Evolutionary conservation across 169 alveolate genomes (phyloP).

Genomic region (Cryptosporidium parvum): DNA sequence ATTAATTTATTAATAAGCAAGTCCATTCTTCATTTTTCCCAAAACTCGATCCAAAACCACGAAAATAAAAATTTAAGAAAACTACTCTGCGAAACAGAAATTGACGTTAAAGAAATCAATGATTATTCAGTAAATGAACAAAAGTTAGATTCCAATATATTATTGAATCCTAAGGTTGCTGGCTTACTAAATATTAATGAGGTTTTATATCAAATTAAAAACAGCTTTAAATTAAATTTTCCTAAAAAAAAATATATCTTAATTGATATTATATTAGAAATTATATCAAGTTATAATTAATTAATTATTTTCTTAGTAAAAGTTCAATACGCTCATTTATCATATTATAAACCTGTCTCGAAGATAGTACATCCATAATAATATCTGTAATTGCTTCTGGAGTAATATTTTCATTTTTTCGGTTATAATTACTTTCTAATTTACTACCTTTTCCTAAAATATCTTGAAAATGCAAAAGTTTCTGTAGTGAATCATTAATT

Average conservation of each 20-base stretch:
- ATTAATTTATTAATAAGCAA: not conserved
- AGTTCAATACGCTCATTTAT: slow-evolving; percentile 47
- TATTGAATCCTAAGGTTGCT: not conserved
- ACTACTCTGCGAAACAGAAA: not conserved
- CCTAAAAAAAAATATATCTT: not conserved
- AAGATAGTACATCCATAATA: slow-evolving; percentile 60
- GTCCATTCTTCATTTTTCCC: not conserved
- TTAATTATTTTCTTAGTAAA: slow-evolving; percentile 22
- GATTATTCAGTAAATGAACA: not conserved
- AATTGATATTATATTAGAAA: slow-evolving; percentile 16
- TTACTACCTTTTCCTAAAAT: slow-evolving; percentile 44
- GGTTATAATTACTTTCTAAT: not conserved
- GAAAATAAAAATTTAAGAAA: not conserved
- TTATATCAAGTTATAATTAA: not conserved
- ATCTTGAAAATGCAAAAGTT: slow-evolving; percentile 50
- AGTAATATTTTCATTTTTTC: slow-evolving; percentile 30
- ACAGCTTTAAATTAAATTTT: slow-evolving; percentile 17
- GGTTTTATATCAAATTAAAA: slow-evolving; percentile 4
- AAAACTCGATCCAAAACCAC: not conserved
- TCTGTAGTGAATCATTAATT: slow-evolving; percentile 14
- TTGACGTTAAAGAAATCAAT: not conserved
- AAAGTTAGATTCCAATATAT: not conserved
- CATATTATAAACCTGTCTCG: slow-evolving; percentile 64
- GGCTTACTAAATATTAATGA: not conserved
- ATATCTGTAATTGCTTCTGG: slow-evolving; percentile 42